Conservation (phyloP, 164 flowering plant species). For the Protea cynaroides region DNA sequence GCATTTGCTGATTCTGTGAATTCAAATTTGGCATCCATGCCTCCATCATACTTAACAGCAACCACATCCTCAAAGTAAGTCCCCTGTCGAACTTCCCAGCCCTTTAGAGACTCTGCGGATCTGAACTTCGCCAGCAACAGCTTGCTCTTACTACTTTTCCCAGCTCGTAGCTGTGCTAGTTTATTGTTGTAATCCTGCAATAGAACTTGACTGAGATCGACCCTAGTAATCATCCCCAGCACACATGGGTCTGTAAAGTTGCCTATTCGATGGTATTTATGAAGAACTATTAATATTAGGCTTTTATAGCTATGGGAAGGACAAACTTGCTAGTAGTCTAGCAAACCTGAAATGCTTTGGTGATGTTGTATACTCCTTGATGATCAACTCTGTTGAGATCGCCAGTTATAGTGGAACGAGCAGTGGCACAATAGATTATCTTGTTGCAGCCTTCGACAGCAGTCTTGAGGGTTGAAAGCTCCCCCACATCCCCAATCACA, state of each 20-base stretch:
- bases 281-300: conserved; percentile 3
- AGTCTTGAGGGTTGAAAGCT: conserved; percentile 49
- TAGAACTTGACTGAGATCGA: conserved; percentile 1
- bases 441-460: conserved; percentile 89
- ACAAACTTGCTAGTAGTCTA: neutral
- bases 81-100: conserved; percentile 86
- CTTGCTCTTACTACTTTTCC: conserved; percentile 97
- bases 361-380: conserved; percentile 73
- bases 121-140: conserved; percentile 86
- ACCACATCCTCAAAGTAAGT: conserved; percentile 83
- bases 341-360: conserved; percentile 88
- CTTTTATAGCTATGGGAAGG: neutral
- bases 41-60: conserved; percentile 84
- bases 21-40: conserved; percentile 91
- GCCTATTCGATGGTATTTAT: neutral
- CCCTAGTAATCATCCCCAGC: no score
- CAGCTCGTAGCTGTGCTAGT: conserved; percentile 87
- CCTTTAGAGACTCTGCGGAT: conserved; percentile 55
- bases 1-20: conserved; percentile 73
- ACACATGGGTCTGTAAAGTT: neutral
- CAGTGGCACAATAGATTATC: conserved; percentile 94
- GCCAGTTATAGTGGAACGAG: conserved; percentile 87
- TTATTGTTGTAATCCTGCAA: conserved; percentile 84
- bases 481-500: conserved; percentile 96
- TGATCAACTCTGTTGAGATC: conserved; percentile 90